Base-by-base conservation (phyloP, 352 stramenopile species). In the Phytophthora pinifolia region DNA sequence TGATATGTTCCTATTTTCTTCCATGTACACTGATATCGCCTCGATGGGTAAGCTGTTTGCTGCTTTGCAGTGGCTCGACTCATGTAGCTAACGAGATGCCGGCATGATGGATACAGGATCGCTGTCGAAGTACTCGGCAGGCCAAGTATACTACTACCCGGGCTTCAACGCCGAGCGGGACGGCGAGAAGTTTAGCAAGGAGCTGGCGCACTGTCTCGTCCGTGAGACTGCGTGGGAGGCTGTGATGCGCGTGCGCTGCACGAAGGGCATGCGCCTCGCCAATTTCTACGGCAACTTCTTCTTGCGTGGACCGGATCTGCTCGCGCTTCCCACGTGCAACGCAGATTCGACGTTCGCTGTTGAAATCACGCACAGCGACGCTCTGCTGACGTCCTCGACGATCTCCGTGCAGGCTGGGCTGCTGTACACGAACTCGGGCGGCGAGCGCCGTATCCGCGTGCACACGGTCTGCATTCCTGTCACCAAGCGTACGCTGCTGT, bases 221-320 rank as follows among this genome's bases (percentile, higher is more conserved):
- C 85, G 97, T 34, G 83, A 96, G 46, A 99, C 96, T 33, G 87
- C 79, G 7, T 98, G 91, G 66, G 97, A 99, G 70, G 89, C 92
- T 5, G 97, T 99, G 25, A 98, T 99, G 85, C 88, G 97, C 53
- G 95, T 99, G 59, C 93, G 97, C 38, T 98, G 89, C 63, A 99
- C 96, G 12, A 95, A 98, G 69, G 96, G 96, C 58, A 97, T 99
- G 86, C 88, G 94, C n/a, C 89, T 99, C 39, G 86, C 83, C 27
- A 98, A 98, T 64, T 99, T 99, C 67, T 98, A 99, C 72, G 98
- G 98, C 62, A 99, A 99, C 67, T 98, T 98, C 60, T 98, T 97
- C 67, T 88, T 99, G 66, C 91, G 97, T 25, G 97, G 96, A 17
- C 96, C 93, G 2, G 98, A 99, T 70, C 79, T 99, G 0, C 71